Conservation (phyloP, 169 alveolate species). For the Plasmodium gaboni region DNA sequence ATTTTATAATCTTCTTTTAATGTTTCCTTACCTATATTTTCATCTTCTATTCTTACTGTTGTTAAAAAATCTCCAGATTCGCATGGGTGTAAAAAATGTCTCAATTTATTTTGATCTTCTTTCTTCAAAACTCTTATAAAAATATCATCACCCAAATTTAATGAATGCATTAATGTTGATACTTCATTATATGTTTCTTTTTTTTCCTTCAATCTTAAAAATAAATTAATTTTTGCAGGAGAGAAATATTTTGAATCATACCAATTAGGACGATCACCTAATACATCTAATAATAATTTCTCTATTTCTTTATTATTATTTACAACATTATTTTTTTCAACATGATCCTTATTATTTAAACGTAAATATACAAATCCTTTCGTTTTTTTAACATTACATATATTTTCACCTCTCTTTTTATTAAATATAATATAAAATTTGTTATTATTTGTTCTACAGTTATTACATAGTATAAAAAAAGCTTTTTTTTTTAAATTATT, state of each 20-base stretch:
- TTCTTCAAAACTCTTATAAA: conserved; percentile 39
- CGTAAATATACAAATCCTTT: not conserved
- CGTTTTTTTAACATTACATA: not conserved
- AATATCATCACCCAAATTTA: conserved; percentile 72
- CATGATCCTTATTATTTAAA: not conserved
- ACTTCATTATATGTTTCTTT: conserved; percentile 44
- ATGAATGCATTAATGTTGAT: conserved; percentile 65
- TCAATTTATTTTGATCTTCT: conserved; percentile 40
- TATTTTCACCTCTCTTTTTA: no score
- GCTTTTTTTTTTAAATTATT: no score
- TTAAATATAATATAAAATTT: no score
- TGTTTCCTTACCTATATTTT: not conserved
- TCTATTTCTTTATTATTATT: conserved; percentile 24
- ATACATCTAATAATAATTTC: conserved; percentile 42
- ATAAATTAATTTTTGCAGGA: conserved; percentile 67
- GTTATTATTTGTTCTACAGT: no score
- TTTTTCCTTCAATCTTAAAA: conserved; percentile 50
- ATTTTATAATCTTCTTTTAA: conserved; percentile 8
- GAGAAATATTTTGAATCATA: conserved; percentile 58
- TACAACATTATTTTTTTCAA: conserved; percentile 26
- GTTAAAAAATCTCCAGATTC: conserved; percentile 59
- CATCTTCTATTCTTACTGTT: conserved; percentile 14
- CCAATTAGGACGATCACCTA: conserved; percentile 32
- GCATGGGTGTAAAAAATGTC: conserved; percentile 28
- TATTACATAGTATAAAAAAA: no score